phyloP scores from a whole-genome alignment of 73 alveolate species.

The Effrenium voratum region DNA sequence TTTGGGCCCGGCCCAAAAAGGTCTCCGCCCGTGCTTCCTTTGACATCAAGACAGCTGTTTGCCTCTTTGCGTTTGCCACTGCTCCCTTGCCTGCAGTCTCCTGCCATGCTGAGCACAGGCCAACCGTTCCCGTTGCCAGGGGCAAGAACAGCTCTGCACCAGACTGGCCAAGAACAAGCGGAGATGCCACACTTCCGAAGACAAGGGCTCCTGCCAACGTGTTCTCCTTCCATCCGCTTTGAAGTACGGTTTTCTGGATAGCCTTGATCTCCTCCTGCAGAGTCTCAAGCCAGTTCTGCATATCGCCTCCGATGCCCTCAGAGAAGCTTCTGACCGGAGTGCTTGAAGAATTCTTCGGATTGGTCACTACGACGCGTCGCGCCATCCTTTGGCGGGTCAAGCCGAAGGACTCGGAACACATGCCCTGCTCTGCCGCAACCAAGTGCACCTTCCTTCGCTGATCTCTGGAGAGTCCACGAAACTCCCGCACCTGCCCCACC shows the following conservation, averaged over 20 bases:
- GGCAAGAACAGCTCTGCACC: conserved; percentile 69
- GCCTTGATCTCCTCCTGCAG: neutral
- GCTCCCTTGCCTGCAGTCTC: conserved; percentile 87
- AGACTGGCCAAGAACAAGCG: conserved; percentile 37
- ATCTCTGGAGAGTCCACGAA: conserved; percentile 60
- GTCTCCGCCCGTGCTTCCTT: conserved; percentile 79
- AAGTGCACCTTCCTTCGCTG: conserved; percentile 80
- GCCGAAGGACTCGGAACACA: conserved; percentile 71
- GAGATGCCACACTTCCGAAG: conserved; percentile 34
- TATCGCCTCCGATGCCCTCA: neutral
- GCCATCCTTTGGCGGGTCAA: too few species aligned
- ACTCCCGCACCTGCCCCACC: conserved; percentile 22
- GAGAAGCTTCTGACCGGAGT: too few species aligned
- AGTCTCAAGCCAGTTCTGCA: neutral
- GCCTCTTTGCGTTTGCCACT: conserved; percentile 68
- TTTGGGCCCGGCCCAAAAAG: conserved; percentile 56
- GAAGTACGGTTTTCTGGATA: conserved; percentile 23
- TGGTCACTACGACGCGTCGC: too few species aligned
- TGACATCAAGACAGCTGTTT: conserved; percentile 38
- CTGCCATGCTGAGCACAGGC: conserved; percentile 81
- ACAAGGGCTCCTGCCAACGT: conserved; percentile 20
- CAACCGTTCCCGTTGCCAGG: conserved; percentile 88
- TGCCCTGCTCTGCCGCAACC: conserved; percentile 81
- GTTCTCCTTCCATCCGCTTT: conserved; percentile 15
- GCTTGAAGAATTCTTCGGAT: too few species aligned